Base-by-base conservation (phyloP, 2,329 filamentous ascomycete genomes). In the Arachnomyces sp. region DNA sequence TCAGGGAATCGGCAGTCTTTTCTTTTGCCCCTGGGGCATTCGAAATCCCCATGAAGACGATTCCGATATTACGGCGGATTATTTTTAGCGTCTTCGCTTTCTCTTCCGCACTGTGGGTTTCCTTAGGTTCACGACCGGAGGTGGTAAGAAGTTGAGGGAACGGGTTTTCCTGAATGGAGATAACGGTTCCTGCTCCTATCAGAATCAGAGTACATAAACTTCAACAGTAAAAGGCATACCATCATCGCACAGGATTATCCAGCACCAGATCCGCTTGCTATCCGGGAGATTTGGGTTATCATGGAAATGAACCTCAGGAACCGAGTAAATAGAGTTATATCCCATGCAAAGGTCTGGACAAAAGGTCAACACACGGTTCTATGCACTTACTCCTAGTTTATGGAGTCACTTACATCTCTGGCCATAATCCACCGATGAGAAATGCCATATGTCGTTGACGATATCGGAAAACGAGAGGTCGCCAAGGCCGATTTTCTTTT, bases 371-470 rank as follows among this genome's bases (percentile, higher is more conserved):
- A 29, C 38, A 34, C 25, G 20, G 20, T 25, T 25, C 20, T 25
- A 25, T 25, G 9, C 20, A 9, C 9, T 25, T 25, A 5, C 20
- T 25, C 5, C 9, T 25, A 5, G 5, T 25, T 25, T 25, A 25
- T 6, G 8, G 38, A 33, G 8, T 34, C 13, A 8, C 68, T 51
- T 63, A 78, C 81, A 84, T 56, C 69, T 71, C 12, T 70, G 63
- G 0, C 81, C 82, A 57, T 81, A 75, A 51, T 88, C 83, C 11
- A 84, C 74, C 1, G 81, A 82, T 11, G 79, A 81, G 58, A 83
- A 88, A 56, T 86, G 82, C 68, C 82, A 82, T n/a, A 84, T 80
- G 40, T 81, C 74, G 46, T 83, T 72, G 4, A 82, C 74, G 31
- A 86, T 70, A 20, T 76, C 65, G 36, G 76, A 74, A 42, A 77